These are phyloP conservation scores for Nelumbo lutea DNA, from an alignment of 164 flowering plant species.

Conservation along the genomic window DNA sequence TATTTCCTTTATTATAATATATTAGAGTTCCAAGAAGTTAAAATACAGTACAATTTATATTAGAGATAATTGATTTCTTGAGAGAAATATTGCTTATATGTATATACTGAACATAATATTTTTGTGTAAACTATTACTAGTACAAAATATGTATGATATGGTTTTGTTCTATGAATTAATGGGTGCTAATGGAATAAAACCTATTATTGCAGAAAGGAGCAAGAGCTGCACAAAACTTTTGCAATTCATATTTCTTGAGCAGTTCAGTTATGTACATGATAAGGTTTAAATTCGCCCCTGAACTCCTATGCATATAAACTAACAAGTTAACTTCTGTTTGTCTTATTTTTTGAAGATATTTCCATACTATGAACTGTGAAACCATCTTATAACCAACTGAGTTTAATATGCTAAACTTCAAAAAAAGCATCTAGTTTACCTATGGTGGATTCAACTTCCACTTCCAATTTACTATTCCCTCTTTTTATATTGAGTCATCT, in stretches of 20 bases:
- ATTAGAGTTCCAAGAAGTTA: background rate
- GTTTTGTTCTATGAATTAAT: background rate
- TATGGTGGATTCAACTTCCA: too few species aligned
- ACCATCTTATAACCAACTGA: too few species aligned
- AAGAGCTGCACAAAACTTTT: constrained; percentile 69
- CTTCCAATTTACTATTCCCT: too few species aligned
- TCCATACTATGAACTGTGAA: background rate
- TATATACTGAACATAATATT: too few species aligned
- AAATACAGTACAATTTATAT: too few species aligned
- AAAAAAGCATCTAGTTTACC: background rate
- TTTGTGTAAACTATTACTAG: too few species aligned
- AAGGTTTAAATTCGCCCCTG: constrained; percentile 43
- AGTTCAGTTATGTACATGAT: constrained; percentile 90
- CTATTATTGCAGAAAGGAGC: constrained; percentile 64
- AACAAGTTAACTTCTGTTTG: background rate
- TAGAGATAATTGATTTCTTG: too few species aligned
- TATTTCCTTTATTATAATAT: background rate
- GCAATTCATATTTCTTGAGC: constrained; percentile 63
- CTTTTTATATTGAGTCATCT: too few species aligned
- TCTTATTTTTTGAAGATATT: background rate
- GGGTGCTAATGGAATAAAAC: background rate
- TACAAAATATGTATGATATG: background rate
- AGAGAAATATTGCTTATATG: too few species aligned
- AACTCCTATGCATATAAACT: background rate
- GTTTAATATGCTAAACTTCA: too few species aligned